Evolutionary conservation across 2,329 filamentous ascomycete genomes (phyloP).

Genomic region (Colletotrichum neosansevieriae): DNA sequence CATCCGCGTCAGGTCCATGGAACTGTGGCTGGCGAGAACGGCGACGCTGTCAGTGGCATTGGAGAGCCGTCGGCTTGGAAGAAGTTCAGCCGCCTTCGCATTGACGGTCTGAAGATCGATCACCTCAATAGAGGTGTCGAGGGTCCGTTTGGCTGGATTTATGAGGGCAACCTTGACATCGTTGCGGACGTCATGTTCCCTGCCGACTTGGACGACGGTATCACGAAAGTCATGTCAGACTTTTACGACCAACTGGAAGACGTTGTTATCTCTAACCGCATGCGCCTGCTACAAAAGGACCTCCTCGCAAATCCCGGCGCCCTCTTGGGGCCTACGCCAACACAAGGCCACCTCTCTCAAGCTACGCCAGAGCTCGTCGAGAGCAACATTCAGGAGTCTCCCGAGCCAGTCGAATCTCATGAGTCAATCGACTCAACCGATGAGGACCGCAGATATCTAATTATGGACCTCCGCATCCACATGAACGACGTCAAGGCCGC

Average conservation of each 20-base stretch:
- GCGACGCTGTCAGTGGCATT: slow-evolving; percentile 67
- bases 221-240: slow-evolving; percentile 95
- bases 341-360: slow-evolving; percentile 51
- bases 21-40: slow-evolving; percentile 73
- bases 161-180: slow-evolving; percentile 96
- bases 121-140: slow-evolving; percentile 94
- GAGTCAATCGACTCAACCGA: slow-evolving; percentile 18
- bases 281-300: slow-evolving; percentile 68
- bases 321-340: slow-evolving; percentile 44
- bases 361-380: slow-evolving; percentile 23
- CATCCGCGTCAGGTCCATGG: slow-evolving; percentile 93
- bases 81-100: slow-evolving; percentile 91
- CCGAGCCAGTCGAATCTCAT: neutral
- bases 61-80: slow-evolving; percentile 85
- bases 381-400: neutral
- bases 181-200: slow-evolving; percentile 96
- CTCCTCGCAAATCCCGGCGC: slow-evolving; percentile 44
- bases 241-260: slow-evolving; percentile 97
- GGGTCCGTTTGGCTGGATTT: slow-evolving; percentile 97
- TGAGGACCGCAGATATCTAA: slow-evolving; percentile 81
- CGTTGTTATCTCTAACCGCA: slow-evolving; percentile 83
- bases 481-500: slow-evolving; percentile 94
- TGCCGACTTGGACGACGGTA: slow-evolving; percentile 85
- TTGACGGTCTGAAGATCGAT: slow-evolving; percentile 94
- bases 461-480: slow-evolving; percentile 95